Conservation (phyloP, 2,329 filamentous ascomycete genomes). For the Alternaria angustiovoidea region DNA sequence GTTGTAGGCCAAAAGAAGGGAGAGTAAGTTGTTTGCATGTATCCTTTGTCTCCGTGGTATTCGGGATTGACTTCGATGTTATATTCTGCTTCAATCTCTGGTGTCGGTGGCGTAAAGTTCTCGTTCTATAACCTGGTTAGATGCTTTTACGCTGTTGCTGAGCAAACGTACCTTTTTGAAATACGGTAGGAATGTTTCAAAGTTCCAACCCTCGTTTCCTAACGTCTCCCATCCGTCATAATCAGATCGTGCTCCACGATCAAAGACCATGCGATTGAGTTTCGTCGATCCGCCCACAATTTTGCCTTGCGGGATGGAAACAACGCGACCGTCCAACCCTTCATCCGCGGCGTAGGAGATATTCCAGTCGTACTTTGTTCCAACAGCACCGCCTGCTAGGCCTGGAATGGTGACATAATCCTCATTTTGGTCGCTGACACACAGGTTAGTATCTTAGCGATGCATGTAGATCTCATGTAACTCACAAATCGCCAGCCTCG, state of each 20-base stretch:
- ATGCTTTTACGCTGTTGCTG: not conserved
- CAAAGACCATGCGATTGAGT: conserved; percentile 52
- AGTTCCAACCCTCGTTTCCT: conserved; percentile 40
- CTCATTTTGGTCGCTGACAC: conserved; percentile 29
- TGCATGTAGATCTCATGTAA: not conserved
- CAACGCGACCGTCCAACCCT: conserved; percentile 20
- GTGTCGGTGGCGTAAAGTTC: conserved; percentile 27
- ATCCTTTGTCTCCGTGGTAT: conserved; percentile 26
- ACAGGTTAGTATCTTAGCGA: conserved; percentile 6
- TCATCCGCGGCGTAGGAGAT: conserved; percentile 24
- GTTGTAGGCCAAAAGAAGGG: conserved; percentile 33
- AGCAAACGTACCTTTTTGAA: conserved; percentile 30
- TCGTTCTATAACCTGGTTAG: conserved; percentile 28
- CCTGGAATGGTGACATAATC: conserved; percentile 34
- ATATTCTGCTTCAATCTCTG: conserved; percentile 29
- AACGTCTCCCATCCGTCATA: conserved; percentile 42
- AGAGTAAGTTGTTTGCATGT: conserved; percentile 30
- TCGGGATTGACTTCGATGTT: conserved; percentile 24
- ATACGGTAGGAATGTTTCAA: conserved; percentile 35
- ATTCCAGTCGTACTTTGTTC: conserved; percentile 41
- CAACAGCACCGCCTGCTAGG: conserved; percentile 32
- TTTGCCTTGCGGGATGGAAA: conserved; percentile 28
- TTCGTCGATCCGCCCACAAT: conserved; percentile 37
- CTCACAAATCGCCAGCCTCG: conserved; percentile 36
- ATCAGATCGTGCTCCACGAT: conserved; percentile 39